Base-by-base conservation (phyloP, 2,329 filamentous ascomycete species). In the Grosmannia clavigera region DNA sequence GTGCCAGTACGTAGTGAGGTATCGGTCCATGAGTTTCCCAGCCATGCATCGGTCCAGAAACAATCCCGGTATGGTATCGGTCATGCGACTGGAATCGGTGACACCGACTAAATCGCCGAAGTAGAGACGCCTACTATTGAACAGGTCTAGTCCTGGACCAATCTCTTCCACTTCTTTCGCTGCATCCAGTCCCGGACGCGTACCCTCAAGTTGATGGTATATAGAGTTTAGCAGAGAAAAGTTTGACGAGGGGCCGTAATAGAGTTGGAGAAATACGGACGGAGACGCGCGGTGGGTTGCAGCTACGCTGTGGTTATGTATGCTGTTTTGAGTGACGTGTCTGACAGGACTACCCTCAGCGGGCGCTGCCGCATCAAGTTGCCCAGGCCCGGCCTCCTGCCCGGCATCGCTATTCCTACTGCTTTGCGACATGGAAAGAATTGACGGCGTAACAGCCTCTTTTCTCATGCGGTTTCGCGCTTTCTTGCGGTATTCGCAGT, bases 191-290 rank as follows among this genome's bases (percentile, higher is more conserved):
- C 33, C 35, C 1, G 58, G 58, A 3, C 48, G 55, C 11, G 56
- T 60, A 33, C 59, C 63, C 27, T 64, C 61, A 19, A 64, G 55
- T 54, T 61, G 53, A 46, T 63, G 64, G 57, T 64, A 65, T 31
- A 65, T 65, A 43, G 56, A 35, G 19, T 64, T 65, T 19, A 65
- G 57, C 16, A 65, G 54, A 5, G 62, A 58, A 35, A 65, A 65
- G 38, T 62, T 64, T 3, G 64, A 65, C 38, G 64, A 63, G 1
- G 64, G 62, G 3, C 64, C 64, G 40, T 65, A 65, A 60, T 65
- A 65, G 6, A 65, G 61, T 57, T 65, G 62, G 50, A 65, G 29
- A 16, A 63, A 60, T 10, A 64, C 58, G 1, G 63, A 63, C 2
- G 63, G 60, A 31, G 63, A 64, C 19, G 62, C 59, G 25, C 59